These are phyloP conservation scores for Leishmania tarentolae DNA, from an alignment of 208 protist genomes.

Conservation along the genomic window DNA sequence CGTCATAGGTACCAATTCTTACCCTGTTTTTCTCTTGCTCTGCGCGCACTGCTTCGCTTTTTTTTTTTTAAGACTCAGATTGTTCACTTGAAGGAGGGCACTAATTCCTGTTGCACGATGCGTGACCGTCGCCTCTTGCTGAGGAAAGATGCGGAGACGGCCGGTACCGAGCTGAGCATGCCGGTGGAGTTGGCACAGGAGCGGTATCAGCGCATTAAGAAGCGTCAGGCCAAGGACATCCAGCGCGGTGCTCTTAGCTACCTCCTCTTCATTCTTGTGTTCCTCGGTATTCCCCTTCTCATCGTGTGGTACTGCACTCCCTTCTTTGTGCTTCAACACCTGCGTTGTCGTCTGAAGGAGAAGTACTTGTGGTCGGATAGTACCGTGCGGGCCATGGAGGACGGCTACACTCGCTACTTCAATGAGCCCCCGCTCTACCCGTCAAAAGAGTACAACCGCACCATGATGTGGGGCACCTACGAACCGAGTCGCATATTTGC, in stretches of 20 bases:
- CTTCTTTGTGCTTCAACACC: conserved; percentile 81
- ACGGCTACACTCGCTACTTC: conserved; percentile 62
- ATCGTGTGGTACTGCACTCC: conserved; percentile 69
- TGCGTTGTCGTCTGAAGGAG: conserved; percentile 61
- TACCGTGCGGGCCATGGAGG: conserved; percentile 51
- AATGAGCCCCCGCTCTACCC: conserved; percentile 65
- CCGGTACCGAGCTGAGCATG: conserved; percentile 29
- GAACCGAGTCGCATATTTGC: conserved; percentile 83
- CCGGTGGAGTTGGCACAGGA: conserved; percentile 36
- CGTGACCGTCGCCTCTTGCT: conserved; percentile 31
- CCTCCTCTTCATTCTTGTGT: conserved; percentile 57
- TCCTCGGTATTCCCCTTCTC: conserved; percentile 56
- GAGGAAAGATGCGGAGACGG: conserved; percentile 2
- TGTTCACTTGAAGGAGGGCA: background rate
- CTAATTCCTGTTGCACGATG: conserved; percentile 9
- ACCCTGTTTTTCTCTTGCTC: background rate
- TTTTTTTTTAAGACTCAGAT: background rate
- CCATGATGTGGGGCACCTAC: conserved; percentile 86
- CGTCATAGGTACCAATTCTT: background rate
- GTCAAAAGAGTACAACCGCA: conserved; percentile 70
- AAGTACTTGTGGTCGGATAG: conserved; percentile 59
- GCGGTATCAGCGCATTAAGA: conserved; percentile 24
- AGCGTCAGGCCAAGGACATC: conserved; percentile 22
- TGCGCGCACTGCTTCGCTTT: background rate
- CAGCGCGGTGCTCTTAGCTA: conserved; percentile 46